Evolutionary conservation across 768 basidiomycete species (phyloP).

Genomic region (Solioccasus polychromus): DNA sequence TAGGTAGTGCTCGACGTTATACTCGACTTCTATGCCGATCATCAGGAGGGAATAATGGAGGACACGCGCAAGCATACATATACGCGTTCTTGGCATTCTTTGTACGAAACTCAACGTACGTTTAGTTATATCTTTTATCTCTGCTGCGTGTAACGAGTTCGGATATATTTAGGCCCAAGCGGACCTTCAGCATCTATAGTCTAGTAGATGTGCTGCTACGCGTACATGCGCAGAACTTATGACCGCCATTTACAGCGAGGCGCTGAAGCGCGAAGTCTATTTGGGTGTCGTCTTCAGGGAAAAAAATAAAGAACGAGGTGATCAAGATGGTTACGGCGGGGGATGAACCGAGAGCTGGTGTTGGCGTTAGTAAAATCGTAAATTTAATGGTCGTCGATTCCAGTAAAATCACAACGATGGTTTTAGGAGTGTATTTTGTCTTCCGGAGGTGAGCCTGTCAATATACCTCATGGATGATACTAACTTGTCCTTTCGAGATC

Average conservation of each 20-base stretch:
- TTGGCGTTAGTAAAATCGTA: conserved; percentile 87
- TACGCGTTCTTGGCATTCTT: conserved; percentile 76
- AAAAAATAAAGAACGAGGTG: conserved; percentile 28
- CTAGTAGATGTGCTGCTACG: conserved; percentile 69
- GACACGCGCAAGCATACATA: conserved; percentile 65
- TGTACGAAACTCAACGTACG: conserved; percentile 40
- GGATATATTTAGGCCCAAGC: conserved; percentile 50
- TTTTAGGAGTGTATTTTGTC: conserved; percentile 58
- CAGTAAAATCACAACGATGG: conserved; percentile 54
- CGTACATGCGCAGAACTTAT: conserved; percentile 77
- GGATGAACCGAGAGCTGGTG: conserved; percentile 66
- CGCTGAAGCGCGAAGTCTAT: conserved; percentile 78
- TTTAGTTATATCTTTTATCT: not conserved
- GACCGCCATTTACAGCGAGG: conserved; percentile 86
- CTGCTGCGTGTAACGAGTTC: not conserved
- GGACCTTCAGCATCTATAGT: conserved; percentile 78
- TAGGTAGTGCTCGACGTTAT: no score
- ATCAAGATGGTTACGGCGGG: conserved; percentile 22
- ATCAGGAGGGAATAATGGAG: no score
- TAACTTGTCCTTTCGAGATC: conserved; percentile 70
- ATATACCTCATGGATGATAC: no score
- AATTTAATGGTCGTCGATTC: conserved; percentile 85
- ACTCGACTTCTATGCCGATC: no score
- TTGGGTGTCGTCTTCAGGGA: conserved; percentile 69
- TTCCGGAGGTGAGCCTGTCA: conserved; percentile 53